Evolutionary conservation across 2,329 filamentous ascomycete genomes (phyloP).

Genomic region (Ophiostoma himal-ulmi): DNA sequence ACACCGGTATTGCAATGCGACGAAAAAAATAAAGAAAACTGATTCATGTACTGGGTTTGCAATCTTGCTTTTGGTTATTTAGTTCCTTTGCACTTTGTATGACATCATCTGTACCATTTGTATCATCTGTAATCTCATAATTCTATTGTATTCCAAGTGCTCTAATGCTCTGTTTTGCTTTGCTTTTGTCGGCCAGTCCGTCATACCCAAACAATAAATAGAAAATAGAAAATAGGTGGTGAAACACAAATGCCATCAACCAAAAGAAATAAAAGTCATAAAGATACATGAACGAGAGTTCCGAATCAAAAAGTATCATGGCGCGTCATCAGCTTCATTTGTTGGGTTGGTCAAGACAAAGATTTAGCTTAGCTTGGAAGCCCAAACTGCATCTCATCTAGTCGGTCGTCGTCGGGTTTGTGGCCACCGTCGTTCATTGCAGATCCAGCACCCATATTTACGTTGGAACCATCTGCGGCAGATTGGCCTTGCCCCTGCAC

Average conservation of each 20-base stretch:
- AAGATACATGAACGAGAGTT: neutral
- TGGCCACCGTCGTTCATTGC: neutral
- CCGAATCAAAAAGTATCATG: neutral
- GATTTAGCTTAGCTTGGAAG: neutral
- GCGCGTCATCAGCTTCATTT: neutral
- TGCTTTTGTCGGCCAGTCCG: conserved; percentile 7
- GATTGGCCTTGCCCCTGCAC: neutral
- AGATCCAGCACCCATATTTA: neutral
- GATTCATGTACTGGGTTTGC: neutral
- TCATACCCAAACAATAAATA: neutral
- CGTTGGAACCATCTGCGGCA: neutral
- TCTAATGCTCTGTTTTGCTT: conserved; percentile 11
- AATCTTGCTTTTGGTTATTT: neutral
- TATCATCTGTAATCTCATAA: neutral
- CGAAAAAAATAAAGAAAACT: neutral
- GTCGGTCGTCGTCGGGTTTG: conserved; percentile 24
- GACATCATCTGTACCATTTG: neutral
- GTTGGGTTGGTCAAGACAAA: neutral
- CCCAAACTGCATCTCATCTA: conserved; percentile 26
- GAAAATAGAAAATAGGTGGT: neutral
- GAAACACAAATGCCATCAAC: neutral
- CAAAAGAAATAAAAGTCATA: neutral
- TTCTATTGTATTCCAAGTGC: conserved; percentile 1
- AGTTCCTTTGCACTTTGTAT: neutral
- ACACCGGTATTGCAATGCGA: conserved; percentile 8